Percentiles rank a stretch among this genome's conserved stretches.
Evolutionary conservation across 192 early-diverging fungal species (phyloP).

Genomic region (Rhizophagus prolifer): DNA sequence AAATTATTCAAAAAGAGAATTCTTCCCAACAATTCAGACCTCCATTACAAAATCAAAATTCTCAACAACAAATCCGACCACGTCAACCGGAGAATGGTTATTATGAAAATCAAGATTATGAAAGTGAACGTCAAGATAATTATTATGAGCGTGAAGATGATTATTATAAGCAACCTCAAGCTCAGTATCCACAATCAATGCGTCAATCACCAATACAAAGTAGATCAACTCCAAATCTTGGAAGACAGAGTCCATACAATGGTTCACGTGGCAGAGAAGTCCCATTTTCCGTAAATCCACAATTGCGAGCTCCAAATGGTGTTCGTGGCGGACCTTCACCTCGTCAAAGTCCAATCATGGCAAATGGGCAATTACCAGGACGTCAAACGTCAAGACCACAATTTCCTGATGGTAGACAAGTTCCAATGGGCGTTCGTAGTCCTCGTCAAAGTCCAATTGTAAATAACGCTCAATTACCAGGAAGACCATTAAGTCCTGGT

Average conservation of each 20-base stretch:
- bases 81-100: not conserved
- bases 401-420: not conserved
- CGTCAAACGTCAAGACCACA: not conserved
- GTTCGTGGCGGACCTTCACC: too few relatives aligned
- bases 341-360: not conserved
- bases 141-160: too few relatives aligned
- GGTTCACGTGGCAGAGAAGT: not conserved
- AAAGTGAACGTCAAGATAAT: too few relatives aligned
- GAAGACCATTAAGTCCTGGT: too few relatives aligned
- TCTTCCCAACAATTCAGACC: not conserved
- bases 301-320: too few relatives aligned
- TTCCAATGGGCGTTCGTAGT: not conserved
- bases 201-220: not conserved
- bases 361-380: not conserved
- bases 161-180: too few relatives aligned
- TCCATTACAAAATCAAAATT: not conserved
- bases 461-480: not conserved
- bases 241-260: not conserved
- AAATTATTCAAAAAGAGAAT: not conserved
- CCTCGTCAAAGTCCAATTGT: not conserved
- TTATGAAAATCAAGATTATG: not conserved
- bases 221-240: not conserved
- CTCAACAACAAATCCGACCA: not conserved
- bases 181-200: not conserved
- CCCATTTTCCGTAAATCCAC: not conserved